Base-by-base conservation (phyloP, 192 early-diverging fungal species). In the Podila clonocystis region DNA sequence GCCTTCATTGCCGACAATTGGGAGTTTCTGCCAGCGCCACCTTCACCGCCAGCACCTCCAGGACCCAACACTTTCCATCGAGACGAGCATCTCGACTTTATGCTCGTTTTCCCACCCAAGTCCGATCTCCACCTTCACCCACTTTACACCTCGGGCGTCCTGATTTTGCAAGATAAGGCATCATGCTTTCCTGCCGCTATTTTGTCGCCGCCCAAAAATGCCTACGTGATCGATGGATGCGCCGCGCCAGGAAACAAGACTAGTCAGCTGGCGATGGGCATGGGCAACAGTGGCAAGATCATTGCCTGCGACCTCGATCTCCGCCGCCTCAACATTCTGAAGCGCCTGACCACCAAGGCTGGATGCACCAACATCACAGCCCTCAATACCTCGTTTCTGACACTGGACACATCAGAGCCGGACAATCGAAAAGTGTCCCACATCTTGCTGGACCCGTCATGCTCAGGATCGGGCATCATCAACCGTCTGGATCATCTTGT, bases 221-320 rank as follows among this genome's bases (percentile, higher is more conserved):
- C 89, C 0, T 84, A 91, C 70, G 94, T 92, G 3, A 94, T 99
- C 55, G 98, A 99, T 76, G 96, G 93, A 9, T 99, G 97, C 77
- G 98, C 98, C 19, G 97, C 97, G 0, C 97, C 97, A 5, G 97
- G 97, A 8, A 99, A 99, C 86, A 99, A 99, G 78, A 99, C 98
- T 6, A 94, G 94, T 59, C 97, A 98, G 74, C 84, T 99, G 62
- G 92, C 92, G 6, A 93, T 94, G 65, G 84, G 96, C 30, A 95
- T 98, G 93, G 87, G 88, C 38, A 97, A 97, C 65, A 87, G 88
- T 9, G 98, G 97, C 15, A 89, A 82, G 38, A 94, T 99, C 57
- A 93, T 87, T 83, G 98, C 98, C 0, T 97, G 98, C 82, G 98
- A 99, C 74, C 87, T 91, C 82, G 96, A 98, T 84, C 74, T 73